Conservation (phyloP, 805 yeast species). For the Jamesozyma rosinii region DNA sequence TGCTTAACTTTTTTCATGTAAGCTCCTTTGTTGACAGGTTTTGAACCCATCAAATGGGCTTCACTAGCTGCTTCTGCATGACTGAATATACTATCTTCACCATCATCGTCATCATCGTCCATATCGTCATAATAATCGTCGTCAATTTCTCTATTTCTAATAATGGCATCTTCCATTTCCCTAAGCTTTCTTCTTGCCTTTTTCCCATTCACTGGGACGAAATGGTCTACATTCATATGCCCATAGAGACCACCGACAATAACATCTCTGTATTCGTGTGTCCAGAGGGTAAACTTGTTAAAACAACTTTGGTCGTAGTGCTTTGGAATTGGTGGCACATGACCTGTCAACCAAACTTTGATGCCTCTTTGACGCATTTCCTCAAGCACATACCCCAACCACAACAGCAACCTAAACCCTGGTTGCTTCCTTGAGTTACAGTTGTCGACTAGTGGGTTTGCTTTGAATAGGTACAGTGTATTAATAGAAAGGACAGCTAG, state of each 20-base stretch:
- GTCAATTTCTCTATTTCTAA: background rate
- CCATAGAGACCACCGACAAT: constrained; percentile 79
- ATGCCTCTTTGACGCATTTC: constrained; percentile 64
- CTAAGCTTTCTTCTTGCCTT: constrained; percentile 46
- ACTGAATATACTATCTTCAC: constrained; percentile 11
- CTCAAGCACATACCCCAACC: constrained; percentile 68
- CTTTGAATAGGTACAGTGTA: constrained; percentile 63
- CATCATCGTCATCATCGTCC: constrained; percentile 9
- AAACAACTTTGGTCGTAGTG: constrained; percentile 67
- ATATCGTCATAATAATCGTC: constrained; percentile 8
- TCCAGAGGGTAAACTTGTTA: constrained; percentile 70
- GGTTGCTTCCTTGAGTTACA: constrained; percentile 69
- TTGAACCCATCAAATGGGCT: constrained; percentile 45
- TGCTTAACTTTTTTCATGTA: constrained; percentile 55
- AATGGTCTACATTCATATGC: constrained; percentile 86
- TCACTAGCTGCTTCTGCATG: constrained; percentile 31
- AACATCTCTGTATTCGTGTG: constrained; percentile 73
- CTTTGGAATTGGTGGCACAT: constrained; percentile 78
- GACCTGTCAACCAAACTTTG: constrained; percentile 84
- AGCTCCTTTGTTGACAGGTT: constrained; percentile 54
- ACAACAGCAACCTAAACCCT: constrained; percentile 64
- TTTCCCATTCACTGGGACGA: constrained; percentile 63
- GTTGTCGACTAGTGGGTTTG: constrained; percentile 74
- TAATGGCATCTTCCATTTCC: constrained; percentile 13
- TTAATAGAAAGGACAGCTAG: constrained; percentile 73